Percentiles rank a stretch among this genome's conserved stretches.
These are phyloP conservation scores for Leccinum rimulosum DNA, from an alignment of 768 basidiomycete species.

Conservation along the genomic window DNA sequence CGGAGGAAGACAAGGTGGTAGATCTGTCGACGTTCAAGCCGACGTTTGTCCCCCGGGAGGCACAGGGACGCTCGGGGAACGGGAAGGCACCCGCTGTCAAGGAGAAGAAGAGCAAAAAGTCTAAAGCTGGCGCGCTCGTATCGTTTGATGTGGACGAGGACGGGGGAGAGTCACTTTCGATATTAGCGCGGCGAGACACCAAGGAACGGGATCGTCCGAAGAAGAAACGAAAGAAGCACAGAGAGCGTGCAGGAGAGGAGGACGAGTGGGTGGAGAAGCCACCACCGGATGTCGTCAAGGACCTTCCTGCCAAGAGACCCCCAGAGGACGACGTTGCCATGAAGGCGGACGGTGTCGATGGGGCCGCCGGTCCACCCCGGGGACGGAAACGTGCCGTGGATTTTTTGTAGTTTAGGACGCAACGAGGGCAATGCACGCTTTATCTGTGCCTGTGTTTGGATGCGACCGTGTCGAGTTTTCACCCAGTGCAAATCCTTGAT, in stretches of 20 bases:
- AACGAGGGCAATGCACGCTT: neutral
- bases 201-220: conserved; percentile 38
- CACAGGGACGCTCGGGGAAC: conserved; percentile 40
- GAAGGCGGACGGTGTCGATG: conserved; percentile 17
- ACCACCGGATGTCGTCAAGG: conserved; percentile 47
- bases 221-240: conserved; percentile 42
- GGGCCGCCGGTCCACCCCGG: conserved; percentile 24
- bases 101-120: conserved; percentile 49
- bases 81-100: conserved; percentile 44
- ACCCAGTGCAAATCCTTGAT: neutral
- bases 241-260: conserved; percentile 45
- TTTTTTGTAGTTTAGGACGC: conserved; percentile 51
- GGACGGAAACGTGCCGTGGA: conserved; percentile 73
- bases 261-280: conserved; percentile 70
- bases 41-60: conserved; percentile 66
- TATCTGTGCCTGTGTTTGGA: neutral
- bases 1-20: conserved; percentile 25
- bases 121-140: conserved; percentile 48
- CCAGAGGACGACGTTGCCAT: conserved; percentile 8
- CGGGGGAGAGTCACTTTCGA: conserved; percentile 37
- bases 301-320: conserved; percentile 21
- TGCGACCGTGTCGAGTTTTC: neutral
- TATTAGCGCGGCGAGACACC: conserved; percentile 30
- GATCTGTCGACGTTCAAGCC: conserved; percentile 84
- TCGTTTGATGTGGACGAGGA: conserved; percentile 80